phyloP scores from a whole-genome alignment of 768 basidiomycete genomes.

The Pisolithus microcarpus region DNA sequence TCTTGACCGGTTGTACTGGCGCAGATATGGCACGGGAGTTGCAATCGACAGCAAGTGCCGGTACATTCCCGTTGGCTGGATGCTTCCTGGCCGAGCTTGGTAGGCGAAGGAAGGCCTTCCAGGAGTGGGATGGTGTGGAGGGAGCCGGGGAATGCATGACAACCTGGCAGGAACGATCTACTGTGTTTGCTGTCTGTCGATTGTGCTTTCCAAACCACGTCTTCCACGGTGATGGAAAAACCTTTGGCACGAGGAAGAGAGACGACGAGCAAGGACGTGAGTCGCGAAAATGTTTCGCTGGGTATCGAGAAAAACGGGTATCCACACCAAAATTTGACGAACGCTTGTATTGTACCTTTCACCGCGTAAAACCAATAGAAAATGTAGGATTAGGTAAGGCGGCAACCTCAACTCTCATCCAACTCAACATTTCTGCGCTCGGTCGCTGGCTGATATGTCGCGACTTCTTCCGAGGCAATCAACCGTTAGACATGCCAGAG shows the following conservation, averaged over 20 bases:
- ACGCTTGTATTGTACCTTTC: neutral
- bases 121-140: slow-evolving; percentile 30
- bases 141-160: slow-evolving; percentile 21
- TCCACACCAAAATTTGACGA: neutral
- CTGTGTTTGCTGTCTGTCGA: neutral
- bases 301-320: neutral
- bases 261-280: neutral
- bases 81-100: slow-evolving; percentile 60
- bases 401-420: slow-evolving; percentile 6
- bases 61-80: slow-evolving; percentile 26
- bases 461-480: too few species aligned
- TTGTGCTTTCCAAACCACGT: neutral
- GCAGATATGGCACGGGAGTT: slow-evolving; percentile 22
- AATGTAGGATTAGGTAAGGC: slow-evolving; percentile 19
- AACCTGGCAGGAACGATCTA: neutral
- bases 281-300: neutral
- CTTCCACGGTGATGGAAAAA: neutral
- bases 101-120: slow-evolving; percentile 74
- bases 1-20: slow-evolving; percentile 20
- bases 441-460: too few species aligned
- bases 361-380: neutral
- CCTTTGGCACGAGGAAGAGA: neutral
- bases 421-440: too few species aligned
- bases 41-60: slow-evolving; percentile 47
- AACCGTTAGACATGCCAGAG: too few species aligned